Evolutionary conservation across 2,329 filamentous ascomycete genomes (phyloP).

Genomic region (Fonsecaea nubica): DNA sequence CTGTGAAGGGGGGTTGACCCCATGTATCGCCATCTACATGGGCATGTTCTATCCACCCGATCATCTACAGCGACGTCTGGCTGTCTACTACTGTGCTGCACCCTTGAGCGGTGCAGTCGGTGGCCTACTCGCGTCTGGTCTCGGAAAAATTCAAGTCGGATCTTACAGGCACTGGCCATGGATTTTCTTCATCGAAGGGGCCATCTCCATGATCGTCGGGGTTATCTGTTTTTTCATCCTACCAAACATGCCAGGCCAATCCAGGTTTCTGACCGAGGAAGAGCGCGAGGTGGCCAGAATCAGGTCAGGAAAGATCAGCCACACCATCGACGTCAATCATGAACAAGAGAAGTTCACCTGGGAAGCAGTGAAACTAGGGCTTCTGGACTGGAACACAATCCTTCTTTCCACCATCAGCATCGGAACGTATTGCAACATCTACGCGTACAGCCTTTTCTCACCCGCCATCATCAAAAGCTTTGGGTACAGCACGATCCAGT

Average conservation of each 20-base stretch:
- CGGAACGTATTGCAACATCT: conserved; percentile 15
- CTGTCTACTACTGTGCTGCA: conserved; percentile 71
- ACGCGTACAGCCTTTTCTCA: conserved; percentile 7
- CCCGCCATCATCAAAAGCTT: conserved; percentile 1
- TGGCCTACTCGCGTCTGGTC: conserved; percentile 52
- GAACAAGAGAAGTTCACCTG: conserved; percentile 13
- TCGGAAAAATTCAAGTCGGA: conserved; percentile 54
- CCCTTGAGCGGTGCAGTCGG: conserved; percentile 70
- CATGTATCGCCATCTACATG: conserved; percentile 72
- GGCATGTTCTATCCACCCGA: conserved; percentile 67
- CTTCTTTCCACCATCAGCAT: conserved; percentile 8
- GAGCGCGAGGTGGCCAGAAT: not conserved
- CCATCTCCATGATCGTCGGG: not conserved
- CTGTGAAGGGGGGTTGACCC: conserved; percentile 69
- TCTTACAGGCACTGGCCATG: conserved; percentile 4
- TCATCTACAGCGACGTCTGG: conserved; percentile 68
- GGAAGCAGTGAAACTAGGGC: conserved; percentile 2
- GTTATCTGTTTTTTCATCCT: not conserved
- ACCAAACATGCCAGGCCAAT: not conserved
- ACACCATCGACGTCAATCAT: conserved; percentile 1
- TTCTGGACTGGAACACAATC: conserved; percentile 7
- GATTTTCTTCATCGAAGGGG: not conserved
- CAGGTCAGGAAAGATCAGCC: conserved; percentile 10
- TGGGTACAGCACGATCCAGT: not conserved
- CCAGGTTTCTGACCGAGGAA: not conserved